A percentile compares a stretch with the other conserved stretches of the same genome.
phyloP scores from a whole-genome alignment of 1,284 basidiomycete genomes.

The Athelia psychrophila region DNA sequence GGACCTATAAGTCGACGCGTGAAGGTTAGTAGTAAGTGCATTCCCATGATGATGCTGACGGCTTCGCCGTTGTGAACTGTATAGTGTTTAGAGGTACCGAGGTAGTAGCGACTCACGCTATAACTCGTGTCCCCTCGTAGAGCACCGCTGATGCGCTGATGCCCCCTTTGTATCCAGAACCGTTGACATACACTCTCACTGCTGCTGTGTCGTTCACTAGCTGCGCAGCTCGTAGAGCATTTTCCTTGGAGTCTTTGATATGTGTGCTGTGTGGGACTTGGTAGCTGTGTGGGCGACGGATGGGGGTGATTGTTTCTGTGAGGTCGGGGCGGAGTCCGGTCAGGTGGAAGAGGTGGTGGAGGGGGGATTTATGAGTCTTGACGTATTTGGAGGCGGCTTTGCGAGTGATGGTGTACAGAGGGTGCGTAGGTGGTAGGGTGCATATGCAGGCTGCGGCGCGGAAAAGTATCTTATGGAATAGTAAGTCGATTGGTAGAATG shows the following conservation, averaged over 20 bases:
- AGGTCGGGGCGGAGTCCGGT: neutral
- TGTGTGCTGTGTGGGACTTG: neutral
- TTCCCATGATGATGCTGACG: slow-evolving; percentile 18
- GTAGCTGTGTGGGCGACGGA: neutral
- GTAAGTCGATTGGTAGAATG: slow-evolving; percentile 13
- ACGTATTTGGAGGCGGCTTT: neutral
- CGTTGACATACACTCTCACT: slow-evolving; percentile 12
- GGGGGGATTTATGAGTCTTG: neutral
- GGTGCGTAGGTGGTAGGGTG: slow-evolving; percentile 8
- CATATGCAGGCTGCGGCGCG: slow-evolving; percentile 4
- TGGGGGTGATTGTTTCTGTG: neutral
- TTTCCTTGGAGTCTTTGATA: neutral
- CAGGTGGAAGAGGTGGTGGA: neutral
- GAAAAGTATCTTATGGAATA: slow-evolving; percentile 8
- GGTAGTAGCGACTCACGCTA: slow-evolving; percentile 12
- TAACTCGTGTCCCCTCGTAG: slow-evolving; percentile 1
- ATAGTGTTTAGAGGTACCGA: slow-evolving; percentile 20
- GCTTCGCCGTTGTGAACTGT: slow-evolving; percentile 29
- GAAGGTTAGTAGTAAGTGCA: slow-evolving; percentile 13
- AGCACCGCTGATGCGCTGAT: slow-evolving; percentile 21
- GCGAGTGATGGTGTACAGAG: neutral
- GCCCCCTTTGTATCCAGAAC: slow-evolving; percentile 13
- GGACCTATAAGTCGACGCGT: slow-evolving; percentile 25
- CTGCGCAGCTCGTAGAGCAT: neutral
- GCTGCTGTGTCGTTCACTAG: neutral